Conservation (phyloP, 805 yeast genomes). For the Ogataea wickerhamii region DNA sequence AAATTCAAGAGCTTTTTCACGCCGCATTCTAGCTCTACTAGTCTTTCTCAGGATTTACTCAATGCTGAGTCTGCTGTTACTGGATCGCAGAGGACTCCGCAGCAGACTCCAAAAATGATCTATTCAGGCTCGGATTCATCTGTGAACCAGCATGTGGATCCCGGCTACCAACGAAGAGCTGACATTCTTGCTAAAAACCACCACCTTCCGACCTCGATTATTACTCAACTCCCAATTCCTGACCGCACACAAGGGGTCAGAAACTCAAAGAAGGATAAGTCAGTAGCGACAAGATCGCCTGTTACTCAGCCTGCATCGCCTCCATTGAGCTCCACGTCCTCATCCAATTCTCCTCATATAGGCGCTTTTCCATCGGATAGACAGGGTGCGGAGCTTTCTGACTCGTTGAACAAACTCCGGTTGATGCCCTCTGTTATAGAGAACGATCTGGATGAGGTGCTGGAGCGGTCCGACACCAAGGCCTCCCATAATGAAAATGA, state of each 20-base stretch:
- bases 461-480: conserved; percentile 19
- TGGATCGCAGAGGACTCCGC: conserved; percentile 9
- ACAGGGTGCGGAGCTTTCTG: conserved; percentile 20
- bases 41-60: conserved; percentile 11
- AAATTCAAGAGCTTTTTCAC: conserved; percentile 30
- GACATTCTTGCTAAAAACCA: conserved; percentile 8
- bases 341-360: conserved; percentile 16
- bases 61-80: conserved; percentile 7
- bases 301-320: conserved; percentile 18
- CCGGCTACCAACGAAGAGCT: conserved; percentile 1
- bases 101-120: neutral
- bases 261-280: conserved; percentile 3
- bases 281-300: conserved; percentile 7
- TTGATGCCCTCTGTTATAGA: conserved; percentile 33
- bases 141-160: neutral
- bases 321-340: conserved; percentile 15
- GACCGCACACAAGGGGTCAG: neutral
- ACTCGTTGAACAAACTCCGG: conserved; percentile 25
- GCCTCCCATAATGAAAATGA: conserved; percentile 1
- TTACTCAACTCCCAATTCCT: conserved; percentile 1
- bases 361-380: conserved; percentile 9
- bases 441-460: conserved; percentile 31
- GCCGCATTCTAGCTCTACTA: conserved; percentile 20
- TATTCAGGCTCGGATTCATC: neutral
- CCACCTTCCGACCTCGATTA: conserved; percentile 5